These are phyloP conservation scores for Hymenochaete sp. DNA, from an alignment of 1,284 basidiomycete species.

Conservation along the genomic window DNA sequence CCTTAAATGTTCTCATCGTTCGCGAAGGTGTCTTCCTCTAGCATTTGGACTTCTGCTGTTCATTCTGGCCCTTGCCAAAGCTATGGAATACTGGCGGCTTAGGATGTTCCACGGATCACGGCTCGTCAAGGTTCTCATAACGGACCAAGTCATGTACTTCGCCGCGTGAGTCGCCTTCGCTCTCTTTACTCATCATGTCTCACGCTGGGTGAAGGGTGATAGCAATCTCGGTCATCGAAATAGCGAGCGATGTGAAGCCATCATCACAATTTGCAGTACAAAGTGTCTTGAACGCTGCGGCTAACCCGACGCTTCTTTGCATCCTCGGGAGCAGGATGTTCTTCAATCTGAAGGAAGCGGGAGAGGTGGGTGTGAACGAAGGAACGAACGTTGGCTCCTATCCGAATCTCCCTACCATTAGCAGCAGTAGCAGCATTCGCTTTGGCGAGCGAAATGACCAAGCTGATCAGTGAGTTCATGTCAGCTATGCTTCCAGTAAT, in stretches of 20 bases:
- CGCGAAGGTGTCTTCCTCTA: background rate
- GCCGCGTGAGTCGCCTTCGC: too few species aligned
- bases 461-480: too few species aligned
- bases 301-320: background rate
- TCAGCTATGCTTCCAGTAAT: too few species aligned
- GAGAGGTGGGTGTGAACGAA: background rate
- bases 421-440: too few species aligned
- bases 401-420: too few species aligned
- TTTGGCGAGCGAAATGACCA: too few species aligned
- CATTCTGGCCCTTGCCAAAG: conserved; percentile 6
- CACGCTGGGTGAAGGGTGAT: too few species aligned
- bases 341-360: background rate
- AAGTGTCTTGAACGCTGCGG: background rate
- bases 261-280: background rate
- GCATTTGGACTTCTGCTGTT: too few species aligned
- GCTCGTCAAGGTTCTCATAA: conserved; percentile 7
- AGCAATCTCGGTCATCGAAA: too few species aligned
- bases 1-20: background rate
- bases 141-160: conserved; percentile 9
- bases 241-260: background rate
- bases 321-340: background rate
- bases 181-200: too few species aligned
- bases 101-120: background rate
- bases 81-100: conserved; percentile 7
- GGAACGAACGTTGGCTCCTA: too few species aligned